Evolutionary conservation across 345 rosid species (phyloP).

Genomic region (Citrus maxima): DNA sequence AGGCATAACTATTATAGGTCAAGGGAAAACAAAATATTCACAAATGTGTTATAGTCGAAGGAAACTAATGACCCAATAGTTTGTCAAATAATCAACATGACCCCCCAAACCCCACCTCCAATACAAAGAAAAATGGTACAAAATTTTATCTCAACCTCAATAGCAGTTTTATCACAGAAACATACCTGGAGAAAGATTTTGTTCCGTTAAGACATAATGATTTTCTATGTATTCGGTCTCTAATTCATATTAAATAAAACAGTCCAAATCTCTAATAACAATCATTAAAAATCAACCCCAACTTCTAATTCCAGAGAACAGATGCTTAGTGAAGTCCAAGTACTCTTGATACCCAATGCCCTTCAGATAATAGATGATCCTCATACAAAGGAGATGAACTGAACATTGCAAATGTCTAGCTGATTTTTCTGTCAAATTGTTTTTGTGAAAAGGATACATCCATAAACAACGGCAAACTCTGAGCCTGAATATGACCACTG

Average conservation of each 20-base stretch:
- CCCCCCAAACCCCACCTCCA: not conserved
- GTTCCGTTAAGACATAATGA: not conserved
- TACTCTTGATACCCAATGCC: not conserved
- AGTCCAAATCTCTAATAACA: not conserved
- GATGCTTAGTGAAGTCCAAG: not conserved
- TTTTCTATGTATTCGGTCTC: not conserved
- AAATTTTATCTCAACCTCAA: not conserved
- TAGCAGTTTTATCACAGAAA: not conserved
- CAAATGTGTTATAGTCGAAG: not conserved
- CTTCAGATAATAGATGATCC: not conserved
- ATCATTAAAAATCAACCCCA: not conserved
- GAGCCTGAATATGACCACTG: conserved; percentile 92
- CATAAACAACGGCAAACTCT: conserved; percentile 95
- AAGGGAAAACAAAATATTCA: conserved; percentile 37
- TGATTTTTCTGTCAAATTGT: not conserved
- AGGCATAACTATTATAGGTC: conserved; percentile 78
- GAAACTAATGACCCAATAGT: not conserved
- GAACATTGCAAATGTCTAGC: not conserved
- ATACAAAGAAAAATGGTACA: not conserved
- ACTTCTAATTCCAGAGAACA: not conserved
- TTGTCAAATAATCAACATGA: not conserved
- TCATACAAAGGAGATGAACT: not conserved
- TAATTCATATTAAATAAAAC: not conserved
- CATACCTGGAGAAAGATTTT: not conserved
- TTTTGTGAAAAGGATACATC: conserved; percentile 74